Conservation (phyloP, 176 grass and related monocot species). For the Cenchrus fungigraminus region DNA sequence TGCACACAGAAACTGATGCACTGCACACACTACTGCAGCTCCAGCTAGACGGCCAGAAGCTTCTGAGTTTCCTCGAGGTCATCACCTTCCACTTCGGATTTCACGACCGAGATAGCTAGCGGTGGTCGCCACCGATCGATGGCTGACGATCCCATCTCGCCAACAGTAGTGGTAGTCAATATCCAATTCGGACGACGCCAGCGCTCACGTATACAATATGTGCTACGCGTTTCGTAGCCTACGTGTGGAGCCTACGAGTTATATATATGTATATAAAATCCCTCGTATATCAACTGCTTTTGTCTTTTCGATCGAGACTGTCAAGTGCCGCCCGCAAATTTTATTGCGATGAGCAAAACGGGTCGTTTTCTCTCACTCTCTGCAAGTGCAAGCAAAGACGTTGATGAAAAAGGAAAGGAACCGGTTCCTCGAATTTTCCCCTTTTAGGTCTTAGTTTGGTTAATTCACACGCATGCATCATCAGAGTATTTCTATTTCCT, state of each 20-base stretch:
- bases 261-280: background rate
- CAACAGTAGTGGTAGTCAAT: slow-evolving; percentile 1
- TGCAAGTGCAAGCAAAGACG: background rate
- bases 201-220: background rate
- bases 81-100: slow-evolving; percentile 21
- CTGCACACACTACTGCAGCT: too few relatives aligned
- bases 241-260: background rate
- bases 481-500: background rate
- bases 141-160: background rate
- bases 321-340: background rate
- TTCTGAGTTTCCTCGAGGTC: slow-evolving; percentile 21
- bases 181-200: background rate
- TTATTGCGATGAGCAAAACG: too few relatives aligned
- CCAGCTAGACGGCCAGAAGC: background rate
- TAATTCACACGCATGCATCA: slow-evolving; percentile 2
- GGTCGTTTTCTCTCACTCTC: background rate
- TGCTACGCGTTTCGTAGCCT: slow-evolving; percentile 6
- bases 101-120: slow-evolving; percentile 9
- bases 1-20: background rate
- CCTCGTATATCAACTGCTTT: background rate
- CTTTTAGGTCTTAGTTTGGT: background rate
- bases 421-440: background rate
- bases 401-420: background rate
- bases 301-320: background rate
- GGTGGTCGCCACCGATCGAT: background rate